Conservation (phyloP, 73 alveolate species). For the Uronychia setigera region DNA sequence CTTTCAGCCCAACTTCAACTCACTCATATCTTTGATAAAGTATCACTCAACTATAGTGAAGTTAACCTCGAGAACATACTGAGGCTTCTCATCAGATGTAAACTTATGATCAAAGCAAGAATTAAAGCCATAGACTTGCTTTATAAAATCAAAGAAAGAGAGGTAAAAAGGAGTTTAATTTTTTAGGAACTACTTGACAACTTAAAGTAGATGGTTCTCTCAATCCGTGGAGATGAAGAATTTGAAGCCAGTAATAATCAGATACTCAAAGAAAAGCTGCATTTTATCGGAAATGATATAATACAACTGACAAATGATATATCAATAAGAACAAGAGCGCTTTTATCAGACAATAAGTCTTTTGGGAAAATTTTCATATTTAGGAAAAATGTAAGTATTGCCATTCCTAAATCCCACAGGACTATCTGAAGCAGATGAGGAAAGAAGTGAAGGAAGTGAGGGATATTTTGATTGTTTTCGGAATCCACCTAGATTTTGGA, state of each 20-base stretch:
- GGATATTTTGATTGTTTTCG: neutral
- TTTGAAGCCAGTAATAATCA: neutral
- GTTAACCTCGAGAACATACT: slow-evolving; percentile 20
- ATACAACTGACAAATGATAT: neutral
- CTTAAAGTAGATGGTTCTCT: neutral
- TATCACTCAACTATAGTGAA: slow-evolving; percentile 6
- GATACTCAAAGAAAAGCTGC: neutral
- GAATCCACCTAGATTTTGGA: too few species aligned
- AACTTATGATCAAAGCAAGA: slow-evolving; percentile 9
- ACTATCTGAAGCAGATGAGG: neutral
- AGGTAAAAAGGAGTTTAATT: neutral
- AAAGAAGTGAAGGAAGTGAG: neutral
- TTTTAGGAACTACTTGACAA: neutral
- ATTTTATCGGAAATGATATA: too few species aligned
- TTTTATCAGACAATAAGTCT: neutral
- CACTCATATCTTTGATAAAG: slow-evolving; percentile 24
- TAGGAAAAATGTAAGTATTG: neutral
- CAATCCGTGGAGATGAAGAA: neutral
- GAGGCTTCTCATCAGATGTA: slow-evolving; percentile 25
- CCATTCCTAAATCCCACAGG: too few species aligned
- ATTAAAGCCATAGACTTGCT: neutral
- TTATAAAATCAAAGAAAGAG: neutral
- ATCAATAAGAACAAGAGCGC: neutral
- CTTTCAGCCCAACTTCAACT: slow-evolving; percentile 8
- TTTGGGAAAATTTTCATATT: neutral